Conservation (phyloP, 1,284 basidiomycete genomes). For the Ganoderma multipileum region DNA sequence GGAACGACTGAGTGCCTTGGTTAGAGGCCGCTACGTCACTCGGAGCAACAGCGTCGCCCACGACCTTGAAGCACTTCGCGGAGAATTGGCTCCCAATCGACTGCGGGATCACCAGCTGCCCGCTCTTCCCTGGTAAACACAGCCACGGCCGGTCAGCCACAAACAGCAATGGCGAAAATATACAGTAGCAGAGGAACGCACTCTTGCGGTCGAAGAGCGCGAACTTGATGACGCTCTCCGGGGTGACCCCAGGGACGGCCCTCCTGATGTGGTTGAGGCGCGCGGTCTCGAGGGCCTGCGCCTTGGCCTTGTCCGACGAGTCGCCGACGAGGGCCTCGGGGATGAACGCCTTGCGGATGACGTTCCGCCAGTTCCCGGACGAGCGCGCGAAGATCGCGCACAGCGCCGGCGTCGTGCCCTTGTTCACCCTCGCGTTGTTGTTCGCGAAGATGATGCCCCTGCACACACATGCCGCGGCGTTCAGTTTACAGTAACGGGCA, state of each 20-base stretch:
- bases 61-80: neutral
- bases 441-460: slow-evolving; percentile 7
- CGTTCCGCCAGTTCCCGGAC: neutral
- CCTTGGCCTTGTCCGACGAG: neutral
- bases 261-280: neutral
- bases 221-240: slow-evolving; percentile 5
- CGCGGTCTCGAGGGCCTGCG: slow-evolving; percentile 1
- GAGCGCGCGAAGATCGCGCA: slow-evolving; percentile 8
- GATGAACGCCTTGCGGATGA: slow-evolving; percentile 9
- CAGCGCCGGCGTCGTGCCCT: neutral
- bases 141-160: neutral
- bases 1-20: neutral
- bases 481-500: too few species aligned
- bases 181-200: neutral
- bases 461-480: neutral
- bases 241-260: neutral
- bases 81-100: neutral
- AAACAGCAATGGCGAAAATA: neutral
- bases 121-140: neutral
- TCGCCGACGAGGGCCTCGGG: slow-evolving; percentile 7
- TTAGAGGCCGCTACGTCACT: neutral
- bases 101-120: neutral
- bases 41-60: neutral
- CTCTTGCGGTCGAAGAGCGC: slow-evolving; percentile 5
- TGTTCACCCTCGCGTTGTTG: slow-evolving; percentile 2